A percentile compares a stretch with the other conserved stretches of the same genome.
phyloP scores from a whole-genome alignment of 345 rosid genomes.

The Aquilaria yunnanensis region DNA sequence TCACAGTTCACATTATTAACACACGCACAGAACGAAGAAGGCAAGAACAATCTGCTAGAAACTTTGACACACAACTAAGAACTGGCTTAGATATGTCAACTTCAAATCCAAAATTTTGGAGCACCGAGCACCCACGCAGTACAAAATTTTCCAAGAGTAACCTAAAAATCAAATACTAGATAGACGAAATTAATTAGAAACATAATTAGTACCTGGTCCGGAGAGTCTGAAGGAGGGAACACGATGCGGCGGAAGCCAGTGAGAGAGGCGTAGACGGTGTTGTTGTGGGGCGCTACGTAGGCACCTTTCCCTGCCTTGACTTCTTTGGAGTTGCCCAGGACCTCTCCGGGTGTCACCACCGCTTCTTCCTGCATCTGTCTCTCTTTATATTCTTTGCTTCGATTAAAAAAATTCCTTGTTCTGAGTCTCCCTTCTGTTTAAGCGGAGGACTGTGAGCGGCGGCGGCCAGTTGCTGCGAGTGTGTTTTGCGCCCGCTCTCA shows the following conservation, averaged over 20 bases:
- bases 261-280: conserved; percentile 76
- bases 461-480: not conserved
- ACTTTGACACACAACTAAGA: not conserved
- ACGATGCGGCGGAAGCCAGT: conserved; percentile 50
- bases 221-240: conserved; percentile 44
- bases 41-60: not conserved
- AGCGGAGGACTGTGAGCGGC: not conserved
- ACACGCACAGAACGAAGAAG: not conserved
- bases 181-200: not conserved
- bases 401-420: not conserved
- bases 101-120: too few relatives aligned
- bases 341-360: conserved; percentile 83
- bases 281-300: conserved; percentile 44
- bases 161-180: not conserved
- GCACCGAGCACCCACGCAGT: too few relatives aligned
- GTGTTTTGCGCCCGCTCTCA: not conserved
- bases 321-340: conserved; percentile 50
- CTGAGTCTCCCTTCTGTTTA: too few relatives aligned
- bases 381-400: not conserved
- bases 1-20: not conserved
- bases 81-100: too few relatives aligned
- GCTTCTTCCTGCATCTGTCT: conserved; percentile 24
- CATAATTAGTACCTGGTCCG: conserved; percentile 53
- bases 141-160: too few relatives aligned
- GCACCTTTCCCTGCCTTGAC: conserved; percentile 82